A percentile compares a stretch with the other conserved stretches of the same genome.
Conservation (phyloP, 768 basidiomycete species). For the Agrocybe pediades region DNA sequence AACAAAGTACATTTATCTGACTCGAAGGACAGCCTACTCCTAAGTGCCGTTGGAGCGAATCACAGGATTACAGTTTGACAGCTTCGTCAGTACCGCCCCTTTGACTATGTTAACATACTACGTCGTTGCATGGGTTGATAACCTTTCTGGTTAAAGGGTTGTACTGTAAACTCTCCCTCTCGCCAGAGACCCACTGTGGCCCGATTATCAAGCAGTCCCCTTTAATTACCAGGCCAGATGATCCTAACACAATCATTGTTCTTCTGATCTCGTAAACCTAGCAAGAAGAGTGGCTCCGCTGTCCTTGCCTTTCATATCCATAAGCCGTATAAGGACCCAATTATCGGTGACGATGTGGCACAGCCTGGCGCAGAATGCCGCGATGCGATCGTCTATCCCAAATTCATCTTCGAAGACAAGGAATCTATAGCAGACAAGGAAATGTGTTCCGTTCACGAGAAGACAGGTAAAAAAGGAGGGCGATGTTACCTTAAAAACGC, state of each 20-base stretch:
- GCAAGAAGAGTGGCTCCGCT: constrained; percentile 37
- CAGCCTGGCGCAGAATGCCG: constrained; percentile 55
- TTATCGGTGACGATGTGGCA: constrained; percentile 42
- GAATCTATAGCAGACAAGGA: constrained; percentile 24
- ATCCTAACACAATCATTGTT: constrained; percentile 4
- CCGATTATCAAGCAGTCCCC: too few species aligned
- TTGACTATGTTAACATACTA: too few species aligned
- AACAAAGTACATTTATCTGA: too few species aligned
- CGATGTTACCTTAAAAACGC: constrained; percentile 60
- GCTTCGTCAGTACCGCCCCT: too few species aligned
- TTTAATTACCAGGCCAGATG: too few species aligned
- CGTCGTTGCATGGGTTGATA: too few species aligned
- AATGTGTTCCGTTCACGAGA: background rate
- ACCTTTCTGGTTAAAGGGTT: too few species aligned
- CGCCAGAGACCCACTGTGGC: too few species aligned
- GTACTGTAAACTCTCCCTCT: too few species aligned
- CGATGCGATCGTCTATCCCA: constrained; percentile 46
- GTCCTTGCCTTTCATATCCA: constrained; percentile 53
- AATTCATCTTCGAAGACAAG: constrained; percentile 41
- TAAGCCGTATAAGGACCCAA: constrained; percentile 50
- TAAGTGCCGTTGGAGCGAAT: too few species aligned
- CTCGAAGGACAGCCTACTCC: too few species aligned
- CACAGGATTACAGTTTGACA: too few species aligned
- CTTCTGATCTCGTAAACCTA: constrained; percentile 11
- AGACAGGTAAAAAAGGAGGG: background rate